Evolutionary conservation across 1,284 basidiomycete species (phyloP).

Genomic region (Tilletia setariae): DNA sequence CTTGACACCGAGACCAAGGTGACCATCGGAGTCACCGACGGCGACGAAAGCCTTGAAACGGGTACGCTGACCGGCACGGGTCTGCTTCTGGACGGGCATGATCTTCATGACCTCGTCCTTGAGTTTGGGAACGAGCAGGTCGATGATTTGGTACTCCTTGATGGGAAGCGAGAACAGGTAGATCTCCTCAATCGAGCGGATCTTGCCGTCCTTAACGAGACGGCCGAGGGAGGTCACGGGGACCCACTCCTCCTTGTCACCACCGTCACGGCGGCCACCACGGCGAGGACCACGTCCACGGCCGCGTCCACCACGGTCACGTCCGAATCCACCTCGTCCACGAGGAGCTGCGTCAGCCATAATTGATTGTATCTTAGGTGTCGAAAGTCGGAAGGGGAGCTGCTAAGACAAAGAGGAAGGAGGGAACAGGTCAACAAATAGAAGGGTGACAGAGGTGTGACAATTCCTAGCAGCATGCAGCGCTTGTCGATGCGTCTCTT

Average conservation of each 20-base stretch:
- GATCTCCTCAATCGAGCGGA: slow-evolving; percentile 99
- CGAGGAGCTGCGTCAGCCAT: slow-evolving; percentile 55
- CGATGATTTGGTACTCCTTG: slow-evolving; percentile 55
- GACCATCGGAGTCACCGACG: slow-evolving; percentile 90
- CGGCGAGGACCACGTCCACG: slow-evolving; percentile 86
- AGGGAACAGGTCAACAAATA: too few species aligned
- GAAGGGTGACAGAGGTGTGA: too few species aligned
- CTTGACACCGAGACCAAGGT: slow-evolving; percentile 99
- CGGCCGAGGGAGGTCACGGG: slow-evolving; percentile 99
- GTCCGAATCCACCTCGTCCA: slow-evolving; percentile 61
- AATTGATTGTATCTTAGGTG: slow-evolving; percentile 25
- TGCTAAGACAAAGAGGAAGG: background rate
- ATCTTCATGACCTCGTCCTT: slow-evolving; percentile 98
- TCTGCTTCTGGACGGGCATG: slow-evolving; percentile 99
- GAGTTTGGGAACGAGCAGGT: slow-evolving; percentile 54
- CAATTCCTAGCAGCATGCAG: too few species aligned
- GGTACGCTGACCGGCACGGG: slow-evolving; percentile 97
- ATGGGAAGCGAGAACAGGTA: slow-evolving; percentile 98
- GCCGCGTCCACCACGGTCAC: slow-evolving; percentile 72
- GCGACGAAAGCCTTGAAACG: slow-evolving; percentile 99
- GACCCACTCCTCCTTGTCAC: slow-evolving; percentile 88
- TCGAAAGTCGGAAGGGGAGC: background rate
- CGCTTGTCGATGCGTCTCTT: too few species aligned
- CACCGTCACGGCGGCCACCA: slow-evolving; percentile 87
- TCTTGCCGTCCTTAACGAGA: slow-evolving; percentile 98